Evolutionary conservation across 768 basidiomycete species (phyloP).

Genomic region (Suillus brevipes): DNA sequence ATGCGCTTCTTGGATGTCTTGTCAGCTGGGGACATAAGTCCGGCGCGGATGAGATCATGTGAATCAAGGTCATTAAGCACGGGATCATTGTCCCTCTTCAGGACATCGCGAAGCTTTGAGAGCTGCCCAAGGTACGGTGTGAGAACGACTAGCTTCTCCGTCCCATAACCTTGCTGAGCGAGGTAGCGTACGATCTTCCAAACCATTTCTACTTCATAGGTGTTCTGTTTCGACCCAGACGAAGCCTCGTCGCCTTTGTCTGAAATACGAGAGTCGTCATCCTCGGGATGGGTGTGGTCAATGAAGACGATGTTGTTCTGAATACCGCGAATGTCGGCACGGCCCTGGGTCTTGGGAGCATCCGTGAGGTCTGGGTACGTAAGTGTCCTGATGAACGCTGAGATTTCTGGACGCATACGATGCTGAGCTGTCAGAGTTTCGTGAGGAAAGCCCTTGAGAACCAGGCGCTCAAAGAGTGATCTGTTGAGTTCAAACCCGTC

Average conservation of each 20-base stretch:
- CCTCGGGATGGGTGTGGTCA: conserved; percentile 56
- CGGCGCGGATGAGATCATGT: conserved; percentile 56
- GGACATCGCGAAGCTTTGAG: conserved; percentile 43
- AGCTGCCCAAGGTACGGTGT: conserved; percentile 74
- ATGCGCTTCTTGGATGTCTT: conserved; percentile 46
- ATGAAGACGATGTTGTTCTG: conserved; percentile 62
- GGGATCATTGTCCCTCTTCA: conserved; percentile 54
- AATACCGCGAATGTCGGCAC: conserved; percentile 55
- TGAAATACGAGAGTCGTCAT: conserved; percentile 38
- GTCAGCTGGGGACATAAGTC: conserved; percentile 43
- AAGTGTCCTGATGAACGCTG: conserved; percentile 55
- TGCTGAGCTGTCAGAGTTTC: conserved; percentile 56
- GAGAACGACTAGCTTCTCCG: conserved; percentile 59
- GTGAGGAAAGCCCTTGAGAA: conserved; percentile 63
- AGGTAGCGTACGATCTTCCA: conserved; percentile 66
- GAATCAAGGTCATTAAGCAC: conserved; percentile 64
- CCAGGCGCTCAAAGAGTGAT: conserved; percentile 69
- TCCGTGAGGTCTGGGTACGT: conserved; percentile 69
- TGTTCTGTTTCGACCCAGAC: conserved; percentile 61
- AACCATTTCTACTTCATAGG: conserved; percentile 60
- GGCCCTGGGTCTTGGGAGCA: conserved; percentile 47
- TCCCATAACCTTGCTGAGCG: conserved; percentile 65
- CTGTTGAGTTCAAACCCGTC: conserved; percentile 67
- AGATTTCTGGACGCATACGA: conserved; percentile 77
- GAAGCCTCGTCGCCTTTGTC: conserved; percentile 50